Conservation (phyloP, 148 eudicot genomes). For the Rhododendron griersonianum region DNA sequence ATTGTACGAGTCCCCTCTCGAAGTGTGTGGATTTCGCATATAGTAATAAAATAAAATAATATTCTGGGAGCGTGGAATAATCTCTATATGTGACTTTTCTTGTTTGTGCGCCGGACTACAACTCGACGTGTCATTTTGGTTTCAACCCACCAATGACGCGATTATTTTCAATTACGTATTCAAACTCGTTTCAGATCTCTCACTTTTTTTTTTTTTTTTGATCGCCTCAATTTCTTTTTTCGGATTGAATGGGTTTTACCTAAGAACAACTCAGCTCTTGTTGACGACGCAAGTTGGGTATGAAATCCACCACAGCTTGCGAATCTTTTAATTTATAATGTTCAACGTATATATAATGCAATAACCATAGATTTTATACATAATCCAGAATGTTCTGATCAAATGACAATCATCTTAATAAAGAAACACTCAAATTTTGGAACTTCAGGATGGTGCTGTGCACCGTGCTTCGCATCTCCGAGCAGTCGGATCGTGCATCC, state of each 20-base stretch:
- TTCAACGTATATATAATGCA: not conserved
- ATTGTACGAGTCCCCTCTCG: not conserved
- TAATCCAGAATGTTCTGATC: not conserved
- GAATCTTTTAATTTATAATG: no score
- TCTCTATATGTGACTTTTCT: not conserved
- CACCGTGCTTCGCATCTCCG: no score
- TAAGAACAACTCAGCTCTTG: not conserved
- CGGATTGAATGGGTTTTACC: not conserved
- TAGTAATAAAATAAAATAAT: not conserved
- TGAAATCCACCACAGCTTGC: not conserved
- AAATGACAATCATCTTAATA: not conserved
- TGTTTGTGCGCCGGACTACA: not conserved
- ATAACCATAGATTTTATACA: not conserved
- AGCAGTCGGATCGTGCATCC: no score
- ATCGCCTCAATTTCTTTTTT: no score
- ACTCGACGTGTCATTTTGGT: not conserved
- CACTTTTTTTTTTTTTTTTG: no score
- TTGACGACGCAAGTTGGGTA: not conserved
- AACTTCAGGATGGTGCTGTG: no score
- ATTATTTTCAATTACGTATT: no score
- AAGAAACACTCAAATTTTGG: not conserved
- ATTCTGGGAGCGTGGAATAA: not conserved
- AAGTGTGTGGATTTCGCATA: not conserved
- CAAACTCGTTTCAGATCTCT: not conserved
- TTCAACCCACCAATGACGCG: not conserved